Evolutionary conservation across 495 filamentous ascomycete genomes (phyloP), one percentile per base, ranked within the genome.

Genomic region (Cercophora newfieldiana): DNA sequence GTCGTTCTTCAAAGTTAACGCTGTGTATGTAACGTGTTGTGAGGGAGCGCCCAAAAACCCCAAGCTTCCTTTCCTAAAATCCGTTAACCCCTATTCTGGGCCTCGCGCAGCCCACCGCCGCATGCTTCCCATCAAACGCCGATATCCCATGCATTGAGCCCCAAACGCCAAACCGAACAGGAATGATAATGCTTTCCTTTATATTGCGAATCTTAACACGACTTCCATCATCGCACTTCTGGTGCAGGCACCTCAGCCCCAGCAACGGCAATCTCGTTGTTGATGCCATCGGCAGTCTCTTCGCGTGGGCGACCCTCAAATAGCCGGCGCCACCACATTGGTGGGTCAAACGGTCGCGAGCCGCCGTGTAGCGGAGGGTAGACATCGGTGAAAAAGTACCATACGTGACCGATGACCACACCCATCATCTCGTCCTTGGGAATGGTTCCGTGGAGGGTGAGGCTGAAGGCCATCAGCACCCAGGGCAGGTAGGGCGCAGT

Each of bases 331-430:
- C 96, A 99, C 89, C 92, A 97, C 74, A 80, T 79, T 1, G 95
- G 95, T 51, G 96, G 93, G 74, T 98, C 96, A 56, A 99, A 80
- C 6, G 95, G 95, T 53, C 91, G 85, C 51, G 90, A 89, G 28
- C 93, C 94, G 67, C 88, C 87, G 75, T 97, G 90, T 54, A 97
- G 84, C 28, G 92, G 89, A 6, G 95, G 95, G 75, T 97, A 99
- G 18, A 99, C 93, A 72, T 99, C 95, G 57, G 88, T 90, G 80
- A 98, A 98, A 81, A 96, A 99, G 75, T 98, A 99, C 91, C 94
- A 99, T 30, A 98, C 85, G 78, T 99, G 95, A 2, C 95, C 95
- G 58, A 98, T 91, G 7, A 94, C 85, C 18, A 97, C 90, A 7
- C 95, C 95, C 78, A 93, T 91, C 64, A 99, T 87, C 81, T 99